phyloP scores from a whole-genome alignment of 768 basidiomycete genomes.

The Collybia sp. region DNA sequence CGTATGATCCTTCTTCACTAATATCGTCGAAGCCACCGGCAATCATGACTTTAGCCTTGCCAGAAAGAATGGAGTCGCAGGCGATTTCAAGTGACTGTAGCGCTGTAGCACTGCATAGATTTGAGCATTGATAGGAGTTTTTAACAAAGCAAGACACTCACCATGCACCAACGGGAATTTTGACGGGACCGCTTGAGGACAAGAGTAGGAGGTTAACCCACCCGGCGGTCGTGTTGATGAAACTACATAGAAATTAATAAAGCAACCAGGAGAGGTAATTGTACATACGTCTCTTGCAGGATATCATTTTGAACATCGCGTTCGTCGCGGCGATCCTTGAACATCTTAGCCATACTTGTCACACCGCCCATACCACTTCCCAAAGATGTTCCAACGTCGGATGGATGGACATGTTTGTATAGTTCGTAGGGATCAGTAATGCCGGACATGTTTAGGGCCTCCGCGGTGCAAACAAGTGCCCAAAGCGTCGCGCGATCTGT shows the following conservation, averaged over 20 bases:
- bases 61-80: conserved; percentile 89
- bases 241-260: conserved; percentile 40
- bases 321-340: conserved; percentile 97
- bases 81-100: conserved; percentile 98
- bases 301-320: conserved; percentile 98
- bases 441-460: conserved; percentile 94
- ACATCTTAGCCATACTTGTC: conserved; percentile 90
- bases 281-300: conserved; percentile 89
- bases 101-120: conserved; percentile 74
- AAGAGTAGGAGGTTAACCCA: conserved; percentile 95
- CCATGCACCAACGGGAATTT: conserved; percentile 99
- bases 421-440: conserved; percentile 98
- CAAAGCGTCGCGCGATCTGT: conserved; percentile 91
- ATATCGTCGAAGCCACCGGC: conserved; percentile 98
- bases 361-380: conserved; percentile 99
- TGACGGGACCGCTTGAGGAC: conserved; percentile 96
- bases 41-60: conserved; percentile 99
- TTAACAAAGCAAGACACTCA: conserved; percentile 27
- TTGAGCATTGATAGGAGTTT: conserved; percentile 6
- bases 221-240: conserved; percentile 98
- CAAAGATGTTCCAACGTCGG: conserved; percentile 89
- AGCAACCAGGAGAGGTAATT: neutral
- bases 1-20: conserved; percentile 96
- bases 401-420: conserved; percentile 95
- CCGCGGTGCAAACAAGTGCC: conserved; percentile 92